phyloP scores from a whole-genome alignment of 345 rosid genomes.

The Lumnitzera littorea region DNA sequence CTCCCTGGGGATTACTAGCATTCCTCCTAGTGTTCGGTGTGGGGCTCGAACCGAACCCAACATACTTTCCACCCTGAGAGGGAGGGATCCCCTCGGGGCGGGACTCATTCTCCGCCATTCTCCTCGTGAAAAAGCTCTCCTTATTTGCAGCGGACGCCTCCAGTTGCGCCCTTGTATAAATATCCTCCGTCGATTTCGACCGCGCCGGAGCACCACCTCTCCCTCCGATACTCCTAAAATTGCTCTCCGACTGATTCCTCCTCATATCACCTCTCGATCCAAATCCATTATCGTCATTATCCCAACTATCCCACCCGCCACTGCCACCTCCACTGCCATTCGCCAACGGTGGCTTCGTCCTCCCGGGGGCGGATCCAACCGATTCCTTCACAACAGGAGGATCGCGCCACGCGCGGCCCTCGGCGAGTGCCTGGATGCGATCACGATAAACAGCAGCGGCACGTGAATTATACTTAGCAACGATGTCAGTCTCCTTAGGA shows the following conservation, averaged over 20 bases:
- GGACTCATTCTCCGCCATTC: constrained; percentile 67
- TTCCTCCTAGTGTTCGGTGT: constrained; percentile 32
- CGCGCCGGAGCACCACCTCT: constrained; percentile 42
- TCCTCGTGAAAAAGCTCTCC: constrained; percentile 67
- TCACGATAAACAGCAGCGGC: constrained; percentile 83
- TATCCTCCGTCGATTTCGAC: constrained; percentile 77
- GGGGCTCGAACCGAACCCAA: constrained; percentile 88
- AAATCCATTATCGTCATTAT: constrained; percentile 47
- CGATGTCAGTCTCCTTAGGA: constrained; percentile 72
- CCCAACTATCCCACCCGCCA: constrained; percentile 88
- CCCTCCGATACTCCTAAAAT: constrained; percentile 49
- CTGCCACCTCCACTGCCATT: constrained; percentile 28
- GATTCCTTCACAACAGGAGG: constrained; percentile 70
- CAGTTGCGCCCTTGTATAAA: constrained; percentile 63
- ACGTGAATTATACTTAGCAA: constrained; percentile 70
- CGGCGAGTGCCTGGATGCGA: constrained; percentile 77
- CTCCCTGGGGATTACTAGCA: constrained; percentile 45
- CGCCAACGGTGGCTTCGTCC: constrained; percentile 50
- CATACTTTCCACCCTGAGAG: constrained; percentile 90
- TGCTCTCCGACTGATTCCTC: constrained; percentile 71
- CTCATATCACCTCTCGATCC: constrained; percentile 59
- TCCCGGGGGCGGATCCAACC: constrained; percentile 13
- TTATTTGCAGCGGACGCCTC: constrained; percentile 87
- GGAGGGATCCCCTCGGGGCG: constrained; percentile 93
- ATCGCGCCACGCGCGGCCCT: constrained; percentile 78